A percentile compares a stretch with the other conserved stretches of the same genome.
Evolutionary conservation across 192 early-diverging fungal species (phyloP).

Genomic region (Phycomyces blakesleeanus): DNA sequence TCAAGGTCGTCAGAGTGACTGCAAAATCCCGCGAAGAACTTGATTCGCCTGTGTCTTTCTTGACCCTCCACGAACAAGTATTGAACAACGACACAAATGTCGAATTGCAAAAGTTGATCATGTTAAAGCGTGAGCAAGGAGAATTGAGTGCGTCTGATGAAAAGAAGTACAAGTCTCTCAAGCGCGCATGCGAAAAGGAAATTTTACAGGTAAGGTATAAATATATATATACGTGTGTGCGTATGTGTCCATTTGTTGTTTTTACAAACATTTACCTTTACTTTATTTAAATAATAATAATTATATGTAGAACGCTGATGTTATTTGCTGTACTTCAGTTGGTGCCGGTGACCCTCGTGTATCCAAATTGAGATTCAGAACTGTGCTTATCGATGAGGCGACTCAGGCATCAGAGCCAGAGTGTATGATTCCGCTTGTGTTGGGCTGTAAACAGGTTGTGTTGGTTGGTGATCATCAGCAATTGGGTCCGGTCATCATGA

Average conservation of each 20-base stretch:
- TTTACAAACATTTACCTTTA: too few relatives aligned
- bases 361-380: slow-evolving; percentile 82
- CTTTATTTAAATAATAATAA: not conserved
- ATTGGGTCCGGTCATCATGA: slow-evolving; percentile 95
- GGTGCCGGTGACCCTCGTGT: slow-evolving; percentile 96
- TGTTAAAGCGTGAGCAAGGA: slow-evolving; percentile 82
- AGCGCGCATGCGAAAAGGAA: slow-evolving; percentile 85
- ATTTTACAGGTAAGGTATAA: slow-evolving; percentile 64
- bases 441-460: slow-evolving; percentile 93
- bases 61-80: slow-evolving; percentile 97
- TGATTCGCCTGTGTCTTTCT: slow-evolving; percentile 89
- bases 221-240: not conserved
- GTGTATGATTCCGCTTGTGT: slow-evolving; percentile 95
- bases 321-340: slow-evolving; percentile 95
- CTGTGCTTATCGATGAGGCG: slow-evolving; percentile 95
- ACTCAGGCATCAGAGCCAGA: slow-evolving; percentile 97
- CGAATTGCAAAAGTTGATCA: slow-evolving; percentile 89
- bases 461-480: slow-evolving; percentile 99
- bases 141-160: slow-evolving; percentile 90
- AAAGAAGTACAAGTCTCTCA: slow-evolving; percentile 77
- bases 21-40: slow-evolving; percentile 92
- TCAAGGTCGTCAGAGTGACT: slow-evolving; percentile 92
- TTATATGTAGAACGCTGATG: slow-evolving; percentile 88
- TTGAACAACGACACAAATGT: slow-evolving; percentile 90
- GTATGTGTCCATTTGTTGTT: too few relatives aligned